Percentiles rank a stretch among this genome's conserved stretches.
These are phyloP conservation scores for Pleodorina starrii DNA, from an alignment of 139 green algal species.

Conservation along the genomic window DNA sequence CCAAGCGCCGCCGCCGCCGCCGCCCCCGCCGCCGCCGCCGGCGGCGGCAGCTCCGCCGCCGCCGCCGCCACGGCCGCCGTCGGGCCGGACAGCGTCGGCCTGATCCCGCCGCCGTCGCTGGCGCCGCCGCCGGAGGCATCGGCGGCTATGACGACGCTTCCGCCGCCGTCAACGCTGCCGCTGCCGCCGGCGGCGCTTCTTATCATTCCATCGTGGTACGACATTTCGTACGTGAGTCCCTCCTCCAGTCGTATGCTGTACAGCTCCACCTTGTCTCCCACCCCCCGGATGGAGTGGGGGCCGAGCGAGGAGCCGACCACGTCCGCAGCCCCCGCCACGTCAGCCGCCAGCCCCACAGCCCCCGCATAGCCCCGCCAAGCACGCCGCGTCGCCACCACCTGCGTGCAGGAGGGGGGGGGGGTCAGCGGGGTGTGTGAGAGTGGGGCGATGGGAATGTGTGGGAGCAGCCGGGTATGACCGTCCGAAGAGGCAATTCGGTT, in stretches of 20 bases:
- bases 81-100: neutral
- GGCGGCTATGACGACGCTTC: neutral
- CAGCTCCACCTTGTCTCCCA: constrained; percentile 36
- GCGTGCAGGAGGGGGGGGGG: neutral
- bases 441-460: too few species aligned
- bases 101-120: neutral
- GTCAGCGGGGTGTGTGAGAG: neutral
- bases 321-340: neutral
- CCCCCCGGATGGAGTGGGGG: neutral
- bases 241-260: constrained; percentile 28
- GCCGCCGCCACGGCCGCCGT: neutral
- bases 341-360: neutral
- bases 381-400: constrained; percentile 30
- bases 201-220: neutral
- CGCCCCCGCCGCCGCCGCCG: neutral
- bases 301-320: constrained; percentile 22
- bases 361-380: constrained; percentile 15
- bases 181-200: neutral
- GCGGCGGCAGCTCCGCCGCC: neutral
- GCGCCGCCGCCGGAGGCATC: neutral
- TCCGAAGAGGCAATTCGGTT: too few species aligned
- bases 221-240: too few species aligned
- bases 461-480: too few species aligned
- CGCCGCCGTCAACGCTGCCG: neutral
- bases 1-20: neutral